Conservation (phyloP, 2,329 filamentous ascomycete species). For the Aspergillus sp. region DNA sequence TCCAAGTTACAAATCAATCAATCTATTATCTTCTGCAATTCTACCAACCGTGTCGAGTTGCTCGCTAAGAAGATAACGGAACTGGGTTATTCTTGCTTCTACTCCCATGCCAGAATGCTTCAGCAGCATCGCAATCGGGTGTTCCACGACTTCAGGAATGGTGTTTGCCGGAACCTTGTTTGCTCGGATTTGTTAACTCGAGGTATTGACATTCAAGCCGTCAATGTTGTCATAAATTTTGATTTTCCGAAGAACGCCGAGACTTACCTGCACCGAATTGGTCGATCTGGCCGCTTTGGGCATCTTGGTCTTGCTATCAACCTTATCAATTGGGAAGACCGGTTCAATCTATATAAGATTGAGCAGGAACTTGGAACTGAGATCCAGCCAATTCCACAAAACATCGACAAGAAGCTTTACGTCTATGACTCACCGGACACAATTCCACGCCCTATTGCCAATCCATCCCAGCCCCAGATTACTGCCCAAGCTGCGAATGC, state of each 20-base stretch:
- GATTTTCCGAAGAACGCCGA: slow-evolving; percentile 99
- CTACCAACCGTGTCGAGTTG: slow-evolving; percentile 95
- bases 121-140: slow-evolving; percentile 96
- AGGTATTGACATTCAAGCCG: slow-evolving; percentile 98
- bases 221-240: slow-evolving; percentile 99
- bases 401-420: slow-evolving; percentile 96
- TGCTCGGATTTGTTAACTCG: slow-evolving; percentile 97
- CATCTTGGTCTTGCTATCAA: slow-evolving; percentile 98
- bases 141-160: slow-evolving; percentile 98
- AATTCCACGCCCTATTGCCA: slow-evolving; percentile 80
- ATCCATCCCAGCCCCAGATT: slow-evolving; percentile 44
- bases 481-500: slow-evolving; percentile 22
- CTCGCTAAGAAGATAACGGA: slow-evolving; percentile 99
- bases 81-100: slow-evolving; percentile 98
- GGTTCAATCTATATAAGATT: slow-evolving; percentile 98
- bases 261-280: slow-evolving; percentile 97
- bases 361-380: slow-evolving; percentile 96
- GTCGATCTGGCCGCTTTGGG: slow-evolving; percentile 94
- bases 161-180: slow-evolving; percentile 95
- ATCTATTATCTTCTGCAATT: slow-evolving; percentile 99
- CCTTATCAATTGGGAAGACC: slow-evolving; percentile 98
- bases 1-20: slow-evolving; percentile 99
- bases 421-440: slow-evolving; percentile 96
- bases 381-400: slow-evolving; percentile 91
- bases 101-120: slow-evolving; percentile 97